Evolutionary conservation across 208 protist genomes (phyloP), one percentile per base, ranked within the genome.

Genomic region (Novymonas esmeraldas): DNA sequence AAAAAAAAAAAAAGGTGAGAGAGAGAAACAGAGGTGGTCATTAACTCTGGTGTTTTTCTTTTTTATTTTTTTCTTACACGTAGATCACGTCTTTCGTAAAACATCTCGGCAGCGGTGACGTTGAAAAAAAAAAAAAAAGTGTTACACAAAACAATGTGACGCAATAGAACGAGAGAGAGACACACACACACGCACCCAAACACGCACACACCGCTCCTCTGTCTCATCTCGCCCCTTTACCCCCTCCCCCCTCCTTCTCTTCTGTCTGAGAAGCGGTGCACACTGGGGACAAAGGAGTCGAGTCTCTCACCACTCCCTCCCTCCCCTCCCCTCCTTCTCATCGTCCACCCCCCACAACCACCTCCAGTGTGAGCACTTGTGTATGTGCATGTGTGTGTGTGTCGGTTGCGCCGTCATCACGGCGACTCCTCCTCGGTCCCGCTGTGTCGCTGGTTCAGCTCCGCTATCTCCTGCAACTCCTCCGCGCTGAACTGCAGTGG

Each of bases 401-500:
- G 54, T n/a, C 18, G 44, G 0, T 13, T 13, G 16, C 6, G 44
- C 6, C 6, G 44, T 4, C 18, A n/a, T 1, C 44, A 48, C 44
- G 4, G 18, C 18, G 16, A 0, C 0, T 48, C 22, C n/a, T 31
- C 24, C 22, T 9, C 2, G 10, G 48, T 31, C 28, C 4, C 48
- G 28, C 28, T 31, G 48, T 2, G 28, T 52, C 24, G 48, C 24
- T 61, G 61, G 42, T 83, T 83, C 16, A 70, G 45, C 10, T 6
- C 34, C 5, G 73, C 50, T 45, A 84, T 69, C 38, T 80, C 79
- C 0, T 59, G 50, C 31, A 82, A 52, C 36, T 88, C 78, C 50
- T 82, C 82, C 54, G 78, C 72, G 16, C 38, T 52, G 42, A 88
- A 82, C 48, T 84, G 33, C 16, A 88, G 60, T 7, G 82, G 82